phyloP scores from a whole-genome alignment of 2,329 filamentous ascomycete species.

The Cercospora citrullina region DNA sequence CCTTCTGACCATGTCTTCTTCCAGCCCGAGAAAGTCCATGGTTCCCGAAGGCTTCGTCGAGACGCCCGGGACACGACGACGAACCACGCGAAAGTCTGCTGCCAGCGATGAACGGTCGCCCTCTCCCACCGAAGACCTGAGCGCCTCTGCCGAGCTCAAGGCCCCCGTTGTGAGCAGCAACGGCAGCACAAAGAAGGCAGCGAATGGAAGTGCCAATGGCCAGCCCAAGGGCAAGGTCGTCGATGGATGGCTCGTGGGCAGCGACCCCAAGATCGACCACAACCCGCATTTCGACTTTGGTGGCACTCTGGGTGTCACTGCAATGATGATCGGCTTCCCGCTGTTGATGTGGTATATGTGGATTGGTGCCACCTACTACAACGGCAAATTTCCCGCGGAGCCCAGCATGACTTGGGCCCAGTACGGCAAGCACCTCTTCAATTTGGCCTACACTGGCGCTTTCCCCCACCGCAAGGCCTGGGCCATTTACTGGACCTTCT shows the following conservation, averaged over 20 bases:
- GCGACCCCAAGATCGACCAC: slow-evolving; percentile 45
- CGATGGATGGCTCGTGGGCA: slow-evolving; percentile 41
- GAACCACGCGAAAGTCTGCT: slow-evolving; percentile 45
- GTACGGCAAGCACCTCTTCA: slow-evolving; percentile 69
- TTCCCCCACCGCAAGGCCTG: slow-evolving; percentile 82
- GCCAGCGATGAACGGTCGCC: slow-evolving; percentile 41
- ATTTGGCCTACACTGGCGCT: slow-evolving; percentile 77
- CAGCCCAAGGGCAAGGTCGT: slow-evolving; percentile 42
- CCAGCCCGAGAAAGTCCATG: slow-evolving; percentile 39
- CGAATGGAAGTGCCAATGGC: slow-evolving; percentile 42
- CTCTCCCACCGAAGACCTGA: slow-evolving; percentile 33
- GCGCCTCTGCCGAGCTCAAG: slow-evolving; percentile 20
- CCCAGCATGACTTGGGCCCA: slow-evolving; percentile 57
- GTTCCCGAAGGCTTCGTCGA: slow-evolving; percentile 50
- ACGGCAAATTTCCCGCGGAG: slow-evolving; percentile 71
- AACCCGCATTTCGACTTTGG: slow-evolving; percentile 75
- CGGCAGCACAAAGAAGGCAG: slow-evolving; percentile 17
- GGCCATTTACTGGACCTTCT: slow-evolving; percentile 92
- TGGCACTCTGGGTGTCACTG: slow-evolving; percentile 73
- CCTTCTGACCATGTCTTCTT: slow-evolving; percentile 1
- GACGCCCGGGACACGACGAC: slow-evolving; percentile 48
- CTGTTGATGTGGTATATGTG: slow-evolving; percentile 99
- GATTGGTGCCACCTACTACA: slow-evolving; percentile 91
- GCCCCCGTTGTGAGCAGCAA: slow-evolving; percentile 10
- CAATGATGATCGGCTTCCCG: slow-evolving; percentile 94